Conservation (phyloP, 78 protist species). For the Anaeramoeba ignava region DNA sequence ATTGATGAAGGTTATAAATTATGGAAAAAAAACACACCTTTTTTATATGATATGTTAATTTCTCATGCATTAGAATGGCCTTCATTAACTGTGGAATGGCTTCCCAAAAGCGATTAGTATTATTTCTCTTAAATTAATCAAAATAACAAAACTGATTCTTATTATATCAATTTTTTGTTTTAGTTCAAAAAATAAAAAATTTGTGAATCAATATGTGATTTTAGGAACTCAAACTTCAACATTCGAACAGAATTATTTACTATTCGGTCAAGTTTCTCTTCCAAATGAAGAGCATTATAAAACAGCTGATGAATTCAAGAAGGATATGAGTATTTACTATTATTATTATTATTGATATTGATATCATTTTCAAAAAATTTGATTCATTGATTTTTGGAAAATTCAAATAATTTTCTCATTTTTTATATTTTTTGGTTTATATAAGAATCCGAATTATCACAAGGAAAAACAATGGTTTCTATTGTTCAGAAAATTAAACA, state of each 20-base stretch:
- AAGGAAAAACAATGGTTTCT: neutral
- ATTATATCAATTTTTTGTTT: too few relatives aligned
- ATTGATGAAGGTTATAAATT: too few relatives aligned
- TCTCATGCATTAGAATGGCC: conserved; percentile 91
- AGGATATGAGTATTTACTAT: neutral
- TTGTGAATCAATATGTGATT: conserved; percentile 45
- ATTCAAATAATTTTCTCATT: neutral
- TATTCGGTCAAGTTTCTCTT: conserved; percentile 64
- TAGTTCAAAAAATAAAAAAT: conserved; percentile 10
- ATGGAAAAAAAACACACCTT: conserved; percentile 92
- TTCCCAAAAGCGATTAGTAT: conserved; percentile 40
- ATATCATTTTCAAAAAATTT: neutral
- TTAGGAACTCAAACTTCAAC: conserved; percentile 90
- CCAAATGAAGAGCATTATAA: conserved; percentile 47
- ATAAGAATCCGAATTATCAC: neutral
- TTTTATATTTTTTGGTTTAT: neutral
- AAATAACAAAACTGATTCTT: neutral
- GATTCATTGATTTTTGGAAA: neutral
- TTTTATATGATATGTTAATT: conserved; percentile 76
- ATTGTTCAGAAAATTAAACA: neutral
- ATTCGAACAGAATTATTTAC: conserved; percentile 70
- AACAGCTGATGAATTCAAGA: neutral
- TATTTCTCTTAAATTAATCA: conserved; percentile 4
- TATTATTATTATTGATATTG: neutral
- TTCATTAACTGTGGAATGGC: conserved; percentile 70